Conservation (phyloP, 2,329 filamentous ascomycete genomes). For the Diaporthe humulicola region DNA sequence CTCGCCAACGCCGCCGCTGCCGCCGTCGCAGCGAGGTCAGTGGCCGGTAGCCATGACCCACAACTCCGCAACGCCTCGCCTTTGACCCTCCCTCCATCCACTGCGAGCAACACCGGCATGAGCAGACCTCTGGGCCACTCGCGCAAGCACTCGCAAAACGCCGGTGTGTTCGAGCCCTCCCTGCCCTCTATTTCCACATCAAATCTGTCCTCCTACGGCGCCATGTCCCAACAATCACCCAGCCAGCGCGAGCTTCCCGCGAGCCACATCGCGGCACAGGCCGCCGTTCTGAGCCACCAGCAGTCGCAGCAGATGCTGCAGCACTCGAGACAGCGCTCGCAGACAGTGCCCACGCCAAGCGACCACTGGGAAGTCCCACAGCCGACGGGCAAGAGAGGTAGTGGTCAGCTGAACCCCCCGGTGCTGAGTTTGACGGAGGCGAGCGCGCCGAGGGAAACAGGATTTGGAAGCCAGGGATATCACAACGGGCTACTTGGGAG, state of each 20-base stretch:
- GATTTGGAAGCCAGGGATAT: constrained; percentile 65
- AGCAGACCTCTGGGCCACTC: constrained; percentile 58
- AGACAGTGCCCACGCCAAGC: constrained; percentile 75
- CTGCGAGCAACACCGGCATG: constrained; percentile 48
- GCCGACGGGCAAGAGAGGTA: constrained; percentile 55
- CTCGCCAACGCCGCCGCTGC: constrained; percentile 49
- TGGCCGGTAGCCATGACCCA: constrained; percentile 41
- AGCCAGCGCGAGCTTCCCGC: constrained; percentile 63
- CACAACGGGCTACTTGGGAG: constrained; percentile 73
- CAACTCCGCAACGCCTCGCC: constrained; percentile 56
- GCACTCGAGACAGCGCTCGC: constrained; percentile 76
- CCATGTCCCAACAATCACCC: constrained; percentile 61
- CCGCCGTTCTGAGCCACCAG: constrained; percentile 76
- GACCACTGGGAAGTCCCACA: constrained; percentile 54
- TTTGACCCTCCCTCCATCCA: constrained; percentile 54
- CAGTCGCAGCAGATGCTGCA: constrained; percentile 60
- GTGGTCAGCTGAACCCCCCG: constrained; percentile 71
- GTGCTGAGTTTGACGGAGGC: constrained; percentile 75
- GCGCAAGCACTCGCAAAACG: constrained; percentile 78
- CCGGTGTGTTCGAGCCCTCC: constrained; percentile 82
- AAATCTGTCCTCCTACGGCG: constrained; percentile 63
- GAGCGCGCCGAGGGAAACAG: constrained; percentile 70
- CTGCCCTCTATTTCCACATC: constrained; percentile 73
- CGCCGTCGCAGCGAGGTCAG: constrained; percentile 42
- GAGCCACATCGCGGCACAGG: constrained; percentile 86